Base-by-base conservation (phyloP, 768 basidiomycete species). In the Leccinum broughii region DNA sequence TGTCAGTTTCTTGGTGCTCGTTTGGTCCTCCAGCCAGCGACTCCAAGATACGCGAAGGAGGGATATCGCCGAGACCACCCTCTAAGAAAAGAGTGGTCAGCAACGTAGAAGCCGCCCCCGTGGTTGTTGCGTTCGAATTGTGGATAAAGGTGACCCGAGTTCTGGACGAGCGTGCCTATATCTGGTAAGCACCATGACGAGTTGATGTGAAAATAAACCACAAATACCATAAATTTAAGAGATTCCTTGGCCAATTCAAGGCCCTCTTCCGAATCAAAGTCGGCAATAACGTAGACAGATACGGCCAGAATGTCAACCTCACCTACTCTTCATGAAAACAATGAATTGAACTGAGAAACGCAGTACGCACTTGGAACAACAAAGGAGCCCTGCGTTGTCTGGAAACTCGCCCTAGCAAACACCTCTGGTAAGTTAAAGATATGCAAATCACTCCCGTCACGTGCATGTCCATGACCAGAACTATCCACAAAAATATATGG, bases 101-200 rank as follows among this genome's bases (percentile, higher is more conserved):
- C 8, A 85, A 62, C 59, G 77, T 80, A 0, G 85, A 87, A 22
- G 72, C 68, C 11, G 68, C 4, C 7, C 64, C 61, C 5, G 56
- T 48, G 2, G 46, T 26, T 46, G 55, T 58, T 1, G 59, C 56
- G 8, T 74, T 61, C 1, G 93, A 88, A 60, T 90, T 88, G 71
- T 94, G 92, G 34, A 95, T 76, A 71, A 95, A 90, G 0, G 87
- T 79, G n/a, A 93, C 55, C 32, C 94, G 87, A 8, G 82, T 80
- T 41, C 71, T 78, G 3, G 81, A 78, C 2, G 77, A 77, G 3
- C 72, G 61, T 7, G 74, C 75, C 87, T 89, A 65, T 32, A 51
- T 34, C 46, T 39, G 15, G 14, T 64, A 24, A 64, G 22, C 22
- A 28, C 30, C 14, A 15, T 5, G 32, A 13, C 5, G 11, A 13